Evolutionary conservation across 2,329 filamentous ascomycete genomes (phyloP), one percentile per base, ranked within the genome.

Genomic region (Botrytis hyacinthi): DNA sequence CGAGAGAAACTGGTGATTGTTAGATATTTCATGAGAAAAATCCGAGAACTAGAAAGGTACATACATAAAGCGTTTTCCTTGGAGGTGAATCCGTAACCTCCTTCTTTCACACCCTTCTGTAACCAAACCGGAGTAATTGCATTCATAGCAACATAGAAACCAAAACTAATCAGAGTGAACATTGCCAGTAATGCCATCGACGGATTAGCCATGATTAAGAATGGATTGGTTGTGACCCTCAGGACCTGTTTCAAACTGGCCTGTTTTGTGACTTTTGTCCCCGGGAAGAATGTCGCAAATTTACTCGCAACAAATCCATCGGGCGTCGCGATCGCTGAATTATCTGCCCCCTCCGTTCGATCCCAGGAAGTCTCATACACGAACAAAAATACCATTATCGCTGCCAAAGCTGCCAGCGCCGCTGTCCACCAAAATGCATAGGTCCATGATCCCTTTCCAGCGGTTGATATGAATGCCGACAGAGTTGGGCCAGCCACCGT

Each of bases 381-480:
- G 61, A 83, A 82, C 29, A 80, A 61, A 62, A 84, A 81, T 8
- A 82, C 80, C 1, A 81, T 73, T 10, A 85, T 74, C 16, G 81
- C 76, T 3, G 81, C 78, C 60, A 81, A 77, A 0, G 78, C 82
- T 2, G 81, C 76, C 0, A 84, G 73, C 3, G 78, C 82, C 22
- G 84, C 79, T 0, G 80, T 82, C 82, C 83, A 85, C 83, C 83
- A 85, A 76, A 83, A 85, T 46, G 82, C 80, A 6, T 82, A 75
- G 0, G 81, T 80, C 79, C 82, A 85, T 37, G 80, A 80, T 0
- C 74, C 76, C 6, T 80, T 79, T 0, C 73, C 76, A 14, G 79
- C 75, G 0, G 80, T 78, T 1, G 81, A 81, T 62, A 85, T 81
- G 60, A 84, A 84, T 4, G 82, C 83, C 0, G 80, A 81, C 35